phyloP scores from a whole-genome alignment of 2,329 filamentous ascomycete species.

The Aureobasidium mangrovei region DNA sequence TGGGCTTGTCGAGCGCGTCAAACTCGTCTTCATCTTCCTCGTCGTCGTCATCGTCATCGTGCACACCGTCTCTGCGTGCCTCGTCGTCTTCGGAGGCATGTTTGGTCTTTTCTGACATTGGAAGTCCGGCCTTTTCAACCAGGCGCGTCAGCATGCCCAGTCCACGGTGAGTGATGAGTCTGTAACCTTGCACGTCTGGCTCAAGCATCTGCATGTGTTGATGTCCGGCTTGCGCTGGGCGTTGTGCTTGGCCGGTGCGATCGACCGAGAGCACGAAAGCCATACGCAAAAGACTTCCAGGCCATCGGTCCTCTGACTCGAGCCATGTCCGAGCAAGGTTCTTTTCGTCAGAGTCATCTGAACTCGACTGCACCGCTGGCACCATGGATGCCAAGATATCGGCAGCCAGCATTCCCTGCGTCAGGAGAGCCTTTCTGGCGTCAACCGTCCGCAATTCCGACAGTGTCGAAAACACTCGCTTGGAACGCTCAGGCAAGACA shows the following conservation, averaged over 20 bases:
- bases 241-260: constrained; percentile 12
- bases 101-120: constrained; percentile 18
- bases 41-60: constrained; percentile 23
- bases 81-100: constrained; percentile 4
- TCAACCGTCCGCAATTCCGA: constrained; percentile 59
- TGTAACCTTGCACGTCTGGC: constrained; percentile 25
- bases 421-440: constrained; percentile 75
- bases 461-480: constrained; percentile 32
- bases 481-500: constrained; percentile 64
- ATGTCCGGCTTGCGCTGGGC: constrained; percentile 19
- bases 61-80: constrained; percentile 13
- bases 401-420: constrained; percentile 84
- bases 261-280: constrained; percentile 54
- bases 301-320: constrained; percentile 73
- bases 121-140: constrained; percentile 33
- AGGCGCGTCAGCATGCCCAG: constrained; percentile 39
- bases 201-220: constrained; percentile 1
- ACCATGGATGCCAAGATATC: constrained; percentile 76
- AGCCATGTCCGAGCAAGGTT: constrained; percentile 73
- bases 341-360: constrained; percentile 18
- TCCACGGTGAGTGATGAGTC: constrained; percentile 34
- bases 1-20: constrained; percentile 16
- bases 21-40: constrained; percentile 19
- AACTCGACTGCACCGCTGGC: constrained; percentile 11
- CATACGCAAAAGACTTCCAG: constrained; percentile 67